Base-by-base conservation (phyloP, 2,329 filamentous ascomycete genomes). In the Scytalidium lignicola region DNA sequence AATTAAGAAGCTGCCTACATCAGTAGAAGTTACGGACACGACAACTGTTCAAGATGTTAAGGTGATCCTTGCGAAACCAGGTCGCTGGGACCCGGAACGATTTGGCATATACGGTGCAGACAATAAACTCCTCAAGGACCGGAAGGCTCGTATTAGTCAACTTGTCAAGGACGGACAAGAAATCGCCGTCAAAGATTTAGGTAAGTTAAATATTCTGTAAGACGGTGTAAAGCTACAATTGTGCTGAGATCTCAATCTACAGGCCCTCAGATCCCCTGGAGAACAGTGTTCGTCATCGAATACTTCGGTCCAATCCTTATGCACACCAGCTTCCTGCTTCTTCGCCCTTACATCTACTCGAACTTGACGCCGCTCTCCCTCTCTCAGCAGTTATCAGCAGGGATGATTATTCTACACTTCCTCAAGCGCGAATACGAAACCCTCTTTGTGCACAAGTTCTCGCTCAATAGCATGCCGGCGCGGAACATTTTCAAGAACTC, bases 341-440 rank as follows among this genome's bases (percentile, higher is more conserved):
- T 88, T 48, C 87, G 90, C 44, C 82, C 86, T 20, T 83, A 86
- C 66, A 74, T 90, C 60, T 90, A 90, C 71, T 65, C 65, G 56
- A 64, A 72, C 60, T 65, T 68, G 61, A 62, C 73, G 65, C 63
- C 76, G 60, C 62, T 93, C 76, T 72, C 79, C 64, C 65, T 72
- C 74, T 75, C 80, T 2, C 93, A 99, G 70, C 80, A 78, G 60
- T 75, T 96, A 46, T 79, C 85, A 45, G 86, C 90, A 65, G 71
- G 73, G 52, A 80, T 96, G 66, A 81, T 96, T 61, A 73, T 83
- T 49, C 69, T 86, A 12, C 93, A 99, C 75, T 99, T 96, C 70
- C 58, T 88, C 66, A 99, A 99, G 79, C 90, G 93, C 64, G 93
- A 99, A 74, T 78, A 89, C 57, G 93, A 99, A 74, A 97, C 93